A percentile compares a stretch with the other conserved stretches of the same genome.
phyloP scores from a whole-genome alignment of 495 filamentous ascomycete genomes.

The Tuber melanosporum region DNA sequence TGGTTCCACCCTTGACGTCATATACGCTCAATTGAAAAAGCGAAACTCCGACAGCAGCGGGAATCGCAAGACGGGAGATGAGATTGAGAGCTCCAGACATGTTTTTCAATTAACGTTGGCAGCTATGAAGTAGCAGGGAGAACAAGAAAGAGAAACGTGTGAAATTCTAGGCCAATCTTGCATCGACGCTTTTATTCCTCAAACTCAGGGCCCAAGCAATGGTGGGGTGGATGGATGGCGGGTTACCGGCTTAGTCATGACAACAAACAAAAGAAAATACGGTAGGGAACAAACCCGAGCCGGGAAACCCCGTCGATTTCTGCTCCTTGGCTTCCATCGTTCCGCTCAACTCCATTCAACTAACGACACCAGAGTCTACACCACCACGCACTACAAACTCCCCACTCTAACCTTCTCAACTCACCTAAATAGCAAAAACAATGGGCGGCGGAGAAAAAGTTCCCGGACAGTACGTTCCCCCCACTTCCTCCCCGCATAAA shows the following conservation, averaged over 20 bases:
- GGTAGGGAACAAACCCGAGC: not conserved
- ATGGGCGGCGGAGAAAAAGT: constrained; percentile 63
- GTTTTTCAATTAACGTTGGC: constrained; percentile 35
- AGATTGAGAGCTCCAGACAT: constrained; percentile 49
- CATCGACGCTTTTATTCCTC: not conserved
- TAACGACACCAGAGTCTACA: constrained; percentile 40
- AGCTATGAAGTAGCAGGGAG: constrained; percentile 18
- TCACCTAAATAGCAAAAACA: constrained; percentile 43
- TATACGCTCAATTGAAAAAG: constrained; percentile 74
- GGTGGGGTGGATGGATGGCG: not conserved
- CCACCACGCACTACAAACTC: constrained; percentile 7
- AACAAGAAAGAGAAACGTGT: not conserved
- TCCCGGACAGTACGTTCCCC: constrained; percentile 62
- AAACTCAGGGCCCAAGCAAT: not conserved
- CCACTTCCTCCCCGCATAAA: constrained; percentile 23
- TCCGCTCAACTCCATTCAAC: not conserved
- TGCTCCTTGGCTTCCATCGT: not conserved
- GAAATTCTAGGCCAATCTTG: not conserved
- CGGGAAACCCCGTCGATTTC: not conserved
- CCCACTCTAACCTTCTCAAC: constrained; percentile 32
- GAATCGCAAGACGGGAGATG: constrained; percentile 66
- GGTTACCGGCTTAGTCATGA: constrained; percentile 1
- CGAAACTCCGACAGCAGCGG: constrained; percentile 56
- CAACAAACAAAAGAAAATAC: not conserved
- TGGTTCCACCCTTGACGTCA: constrained; percentile 88